Conservation (phyloP, 106 monocot genomes). For the Acorus gramineus region DNA sequence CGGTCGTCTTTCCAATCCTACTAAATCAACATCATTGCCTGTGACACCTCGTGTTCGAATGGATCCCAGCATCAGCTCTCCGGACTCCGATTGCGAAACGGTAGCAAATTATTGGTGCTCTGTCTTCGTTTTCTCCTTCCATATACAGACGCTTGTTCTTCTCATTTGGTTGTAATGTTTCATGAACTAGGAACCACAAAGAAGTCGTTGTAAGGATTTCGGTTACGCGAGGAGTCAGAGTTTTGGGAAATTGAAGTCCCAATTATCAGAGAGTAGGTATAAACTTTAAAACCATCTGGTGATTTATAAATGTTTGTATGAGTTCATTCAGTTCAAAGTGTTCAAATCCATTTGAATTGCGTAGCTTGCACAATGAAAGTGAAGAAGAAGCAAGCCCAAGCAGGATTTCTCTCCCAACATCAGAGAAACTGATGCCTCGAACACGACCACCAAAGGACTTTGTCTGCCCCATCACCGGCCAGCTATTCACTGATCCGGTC, state of each 20-base stretch:
- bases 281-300: too few species aligned
- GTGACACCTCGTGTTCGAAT: neutral
- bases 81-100: constrained; percentile 14
- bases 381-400: constrained; percentile 17
- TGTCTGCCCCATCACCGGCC: constrained; percentile 49
- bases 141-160: neutral
- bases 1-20: constrained; percentile 4
- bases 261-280: constrained; percentile 22
- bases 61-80: neutral
- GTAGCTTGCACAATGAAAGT: constrained; percentile 27
- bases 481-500: constrained; percentile 42
- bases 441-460: constrained; percentile 47
- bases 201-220: constrained; percentile 10
- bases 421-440: constrained; percentile 13
- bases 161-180: neutral
- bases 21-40: neutral
- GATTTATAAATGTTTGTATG: too few species aligned
- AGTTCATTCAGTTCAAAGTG: too few species aligned
- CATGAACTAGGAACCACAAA: constrained; percentile 5
- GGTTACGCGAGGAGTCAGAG: neutral
- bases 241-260: neutral
- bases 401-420: constrained; percentile 14
- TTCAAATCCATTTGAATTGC: neutral
- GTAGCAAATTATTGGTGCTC: constrained; percentile 6
- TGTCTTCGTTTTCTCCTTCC: neutral